phyloP scores from a whole-genome alignment of 306 rosid species.

The Cucumis hystrix region DNA sequence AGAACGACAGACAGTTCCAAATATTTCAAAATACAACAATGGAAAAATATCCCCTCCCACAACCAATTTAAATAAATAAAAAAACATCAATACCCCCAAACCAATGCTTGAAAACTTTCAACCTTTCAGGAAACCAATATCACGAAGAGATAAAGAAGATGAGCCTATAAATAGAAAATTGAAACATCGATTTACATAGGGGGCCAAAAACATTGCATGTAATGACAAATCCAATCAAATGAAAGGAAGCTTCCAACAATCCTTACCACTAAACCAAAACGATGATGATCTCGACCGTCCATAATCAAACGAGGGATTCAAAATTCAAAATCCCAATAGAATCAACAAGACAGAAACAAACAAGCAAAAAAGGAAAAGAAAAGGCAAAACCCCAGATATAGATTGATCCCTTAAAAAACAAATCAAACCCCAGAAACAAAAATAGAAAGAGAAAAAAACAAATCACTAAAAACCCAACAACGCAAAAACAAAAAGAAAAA shows the following conservation, averaged over 20 bases:
- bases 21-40: neutral
- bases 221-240: neutral
- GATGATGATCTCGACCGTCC: conserved; percentile 3
- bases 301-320: neutral
- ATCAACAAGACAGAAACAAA: neutral
- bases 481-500: neutral
- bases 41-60: neutral
- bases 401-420: neutral
- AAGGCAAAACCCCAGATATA: neutral
- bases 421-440: neutral
- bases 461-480: neutral
- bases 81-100: neutral
- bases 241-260: neutral
- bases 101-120: neutral
- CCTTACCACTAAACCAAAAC: conserved; percentile 9
- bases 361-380: too few species aligned
- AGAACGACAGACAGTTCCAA: neutral
- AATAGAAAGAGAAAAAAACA: neutral
- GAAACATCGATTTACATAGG: neutral
- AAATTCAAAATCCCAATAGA: neutral
- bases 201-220: neutral
- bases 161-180: neutral
- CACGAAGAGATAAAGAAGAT: neutral
- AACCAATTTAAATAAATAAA: neutral
- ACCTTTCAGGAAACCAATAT: neutral